Evolutionary conservation across 2,329 filamentous ascomycete genomes (phyloP), one percentile per base, ranked within the genome.

Genomic region (Colletotrichum ledebouriae): DNA sequence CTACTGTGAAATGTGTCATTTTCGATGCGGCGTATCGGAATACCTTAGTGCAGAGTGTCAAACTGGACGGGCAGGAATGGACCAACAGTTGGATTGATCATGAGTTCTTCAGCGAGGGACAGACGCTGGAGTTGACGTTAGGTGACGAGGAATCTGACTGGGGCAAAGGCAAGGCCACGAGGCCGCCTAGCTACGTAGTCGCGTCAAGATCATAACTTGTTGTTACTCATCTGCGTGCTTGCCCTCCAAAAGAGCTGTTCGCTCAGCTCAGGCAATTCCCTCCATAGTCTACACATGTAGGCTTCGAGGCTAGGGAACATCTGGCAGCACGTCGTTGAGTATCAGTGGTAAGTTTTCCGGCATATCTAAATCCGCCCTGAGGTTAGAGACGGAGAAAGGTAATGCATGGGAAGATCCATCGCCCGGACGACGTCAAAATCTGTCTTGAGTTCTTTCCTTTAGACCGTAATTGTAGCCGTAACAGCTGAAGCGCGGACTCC

Each of bases 31-130:
- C n/a, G 1, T 87, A 88, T 67, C 75, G 82, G 68, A 84, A 84
- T 33, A 82, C 89, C 2, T 90, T 85, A 67, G 84, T 90, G 6
- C 88, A 90, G 74, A 85, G 78, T 17, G 87, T 83, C 12, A 89
- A 78, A 3, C 76, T 89, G 49, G 80, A 90, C 72, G 88, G 87
- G 0, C 72, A 82, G 72, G 71, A 78, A 0, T 90, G 87, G 76
- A 84, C 81, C 0, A 85, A 81, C 75, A 90, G 86, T 70, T 91
- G 88, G 88, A 80, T 90, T 33, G 78, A 79, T 2, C 88, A 90
- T 77, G 82, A 81, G n/a, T 87, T 91, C 70, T 90, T 89, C 72
- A 70, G 78, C 0, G 79, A 89, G 0, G 89, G 88, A 0, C 86
- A 86, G 10, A 79, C 83, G 2, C 74, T 91, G 72, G 88, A 90